phyloP scores from a whole-genome alignment of 2,329 filamentous ascomycete genomes.

The Keithomyces neogunnii region DNA sequence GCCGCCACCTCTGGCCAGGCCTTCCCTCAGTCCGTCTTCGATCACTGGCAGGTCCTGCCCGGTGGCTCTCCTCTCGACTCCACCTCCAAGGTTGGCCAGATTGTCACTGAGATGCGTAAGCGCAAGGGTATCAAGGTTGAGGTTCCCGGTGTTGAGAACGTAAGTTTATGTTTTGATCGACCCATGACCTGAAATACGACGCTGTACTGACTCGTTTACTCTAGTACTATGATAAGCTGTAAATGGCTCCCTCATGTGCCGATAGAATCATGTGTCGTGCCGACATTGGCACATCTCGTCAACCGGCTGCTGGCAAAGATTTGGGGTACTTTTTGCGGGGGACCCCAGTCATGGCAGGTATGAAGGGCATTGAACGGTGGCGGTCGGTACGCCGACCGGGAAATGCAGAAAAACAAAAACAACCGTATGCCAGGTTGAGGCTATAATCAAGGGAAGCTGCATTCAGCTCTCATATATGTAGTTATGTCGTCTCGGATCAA shows the following conservation, averaged over 20 bases:
- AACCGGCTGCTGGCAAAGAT: constrained; percentile 29
- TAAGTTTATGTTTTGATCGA: constrained; percentile 45
- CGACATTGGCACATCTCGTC: constrained; percentile 32
- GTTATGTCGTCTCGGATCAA: constrained; percentile 34
- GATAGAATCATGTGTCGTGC: constrained; percentile 38
- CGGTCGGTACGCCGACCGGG: constrained; percentile 15
- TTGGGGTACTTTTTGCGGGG: constrained; percentile 17
- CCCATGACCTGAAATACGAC: not conserved
- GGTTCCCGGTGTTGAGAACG: constrained; percentile 89
- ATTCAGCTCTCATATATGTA: constrained; percentile 31
- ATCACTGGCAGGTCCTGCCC: constrained; percentile 95
- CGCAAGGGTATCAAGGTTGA: constrained; percentile 99
- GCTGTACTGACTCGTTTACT: constrained; percentile 14
- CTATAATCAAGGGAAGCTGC: constrained; percentile 29
- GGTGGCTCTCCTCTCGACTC: constrained; percentile 86
- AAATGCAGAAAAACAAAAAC: constrained; percentile 5
- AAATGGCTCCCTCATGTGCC: constrained; percentile 42
- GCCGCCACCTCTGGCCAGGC: constrained; percentile 91
- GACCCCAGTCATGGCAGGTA: constrained; percentile 13
- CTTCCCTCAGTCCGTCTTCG: constrained; percentile 98
- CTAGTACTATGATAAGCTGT: constrained; percentile 99
- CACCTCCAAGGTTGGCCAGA: constrained; percentile 71
- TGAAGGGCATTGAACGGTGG: constrained; percentile 8
- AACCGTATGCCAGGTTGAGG: constrained; percentile 27
- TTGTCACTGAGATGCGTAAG: constrained; percentile 90